Evolutionary conservation across 2,329 filamentous ascomycete species (phyloP).

Genomic region (Rhynchosporium graminicola): DNA sequence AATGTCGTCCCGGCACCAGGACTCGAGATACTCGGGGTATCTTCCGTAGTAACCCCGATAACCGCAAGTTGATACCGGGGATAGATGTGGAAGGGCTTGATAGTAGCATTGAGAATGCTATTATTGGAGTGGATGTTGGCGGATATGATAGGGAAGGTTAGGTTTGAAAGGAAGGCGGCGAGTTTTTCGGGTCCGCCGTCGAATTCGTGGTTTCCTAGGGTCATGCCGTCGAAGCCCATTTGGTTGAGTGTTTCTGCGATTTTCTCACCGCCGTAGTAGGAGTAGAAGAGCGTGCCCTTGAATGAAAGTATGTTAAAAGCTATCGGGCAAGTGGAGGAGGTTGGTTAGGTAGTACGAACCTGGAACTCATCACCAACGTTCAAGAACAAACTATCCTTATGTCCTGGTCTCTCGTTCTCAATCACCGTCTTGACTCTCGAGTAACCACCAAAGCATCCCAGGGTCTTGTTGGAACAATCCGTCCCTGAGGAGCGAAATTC

Average conservation of each 20-base stretch:
- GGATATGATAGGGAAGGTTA: conserved; percentile 65
- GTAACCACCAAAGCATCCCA: conserved; percentile 65
- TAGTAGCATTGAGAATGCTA: conserved; percentile 58
- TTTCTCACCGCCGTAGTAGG: conserved; percentile 67
- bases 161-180: conserved; percentile 60
- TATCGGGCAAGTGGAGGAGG: background rate
- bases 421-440: conserved; percentile 63
- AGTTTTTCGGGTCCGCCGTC: conserved; percentile 64
- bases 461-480: conserved; percentile 57
- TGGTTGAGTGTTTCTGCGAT: conserved; percentile 67
- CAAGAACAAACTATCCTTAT: conserved; percentile 63
- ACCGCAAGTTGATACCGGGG: conserved; percentile 61
- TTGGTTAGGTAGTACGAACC: conserved; percentile 5
- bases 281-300: conserved; percentile 68
- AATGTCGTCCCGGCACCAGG: conserved; percentile 61
- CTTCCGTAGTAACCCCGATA: conserved; percentile 64
- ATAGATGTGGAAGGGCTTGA: conserved; percentile 67
- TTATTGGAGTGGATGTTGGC: conserved; percentile 65
- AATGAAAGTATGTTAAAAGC: background rate
- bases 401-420: conserved; percentile 55
- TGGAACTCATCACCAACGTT: conserved; percentile 68
- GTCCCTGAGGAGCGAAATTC: conserved; percentile 61
- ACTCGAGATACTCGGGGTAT: conserved; percentile 58
- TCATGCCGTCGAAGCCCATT: conserved; percentile 68
- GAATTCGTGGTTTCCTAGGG: conserved; percentile 67